Evolutionary conservation across 2,329 filamentous ascomycete species (phyloP).

Genomic region (Aspergillus quadricinctus): DNA sequence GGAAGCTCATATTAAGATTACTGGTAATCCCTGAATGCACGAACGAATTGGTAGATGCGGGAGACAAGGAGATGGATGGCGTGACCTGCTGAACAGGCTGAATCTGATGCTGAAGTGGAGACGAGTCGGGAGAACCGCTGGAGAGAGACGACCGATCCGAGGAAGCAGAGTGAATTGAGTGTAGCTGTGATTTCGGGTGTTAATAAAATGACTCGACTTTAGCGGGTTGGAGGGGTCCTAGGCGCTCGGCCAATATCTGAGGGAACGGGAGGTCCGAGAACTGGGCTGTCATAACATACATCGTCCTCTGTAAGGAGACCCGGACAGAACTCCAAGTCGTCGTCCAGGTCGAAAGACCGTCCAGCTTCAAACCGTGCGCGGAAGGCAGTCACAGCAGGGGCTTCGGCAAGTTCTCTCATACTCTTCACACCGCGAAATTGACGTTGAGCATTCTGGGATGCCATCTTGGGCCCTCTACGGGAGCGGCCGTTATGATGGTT

Average conservation of each 20-base stretch:
- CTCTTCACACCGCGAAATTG: slow-evolving; percentile 81
- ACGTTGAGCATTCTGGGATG: slow-evolving; percentile 77
- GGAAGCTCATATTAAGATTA: slow-evolving; percentile 69
- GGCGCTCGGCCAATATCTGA: not conserved
- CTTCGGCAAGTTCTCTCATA: slow-evolving; percentile 80
- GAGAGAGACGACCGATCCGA: slow-evolving; percentile 94
- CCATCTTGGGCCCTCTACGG: slow-evolving; percentile 75
- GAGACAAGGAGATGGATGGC: slow-evolving; percentile 68
- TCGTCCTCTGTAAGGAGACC: slow-evolving; percentile 87
- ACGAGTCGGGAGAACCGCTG: slow-evolving; percentile 88
- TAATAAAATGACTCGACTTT: slow-evolving; percentile 10
- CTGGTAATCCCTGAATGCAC: slow-evolving; percentile 66
- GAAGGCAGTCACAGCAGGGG: slow-evolving; percentile 71
- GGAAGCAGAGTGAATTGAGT: slow-evolving; percentile 81
- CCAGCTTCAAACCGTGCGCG: slow-evolving; percentile 85
- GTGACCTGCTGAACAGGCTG: slow-evolving; percentile 69
- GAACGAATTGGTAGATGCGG: slow-evolving; percentile 50
- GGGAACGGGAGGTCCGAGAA: not conserved
- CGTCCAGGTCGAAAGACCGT: slow-evolving; percentile 90
- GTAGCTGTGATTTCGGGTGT: slow-evolving; percentile 56
- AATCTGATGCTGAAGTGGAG: slow-evolving; percentile 79
- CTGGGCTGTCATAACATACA: slow-evolving; percentile 51
- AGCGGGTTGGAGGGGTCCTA: not conserved
- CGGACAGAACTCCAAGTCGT: slow-evolving; percentile 94
- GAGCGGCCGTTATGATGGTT: slow-evolving; percentile 80